phyloP scores from a whole-genome alignment of 495 filamentous ascomycete species.

The Jackrogersella multiformis region DNA sequence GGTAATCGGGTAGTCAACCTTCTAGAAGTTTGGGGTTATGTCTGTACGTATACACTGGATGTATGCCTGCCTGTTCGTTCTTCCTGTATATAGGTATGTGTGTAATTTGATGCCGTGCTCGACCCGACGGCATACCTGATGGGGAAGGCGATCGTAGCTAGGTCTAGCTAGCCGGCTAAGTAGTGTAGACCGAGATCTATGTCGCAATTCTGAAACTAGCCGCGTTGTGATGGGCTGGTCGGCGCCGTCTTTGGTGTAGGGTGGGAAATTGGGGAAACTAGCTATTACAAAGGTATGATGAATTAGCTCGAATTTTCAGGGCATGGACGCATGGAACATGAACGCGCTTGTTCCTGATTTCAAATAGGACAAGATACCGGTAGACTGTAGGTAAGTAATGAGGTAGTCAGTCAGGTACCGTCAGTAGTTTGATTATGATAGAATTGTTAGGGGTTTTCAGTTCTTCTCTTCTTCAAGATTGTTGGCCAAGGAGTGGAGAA shows the following conservation, averaged over 20 bases:
- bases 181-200: constrained; percentile 43
- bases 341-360: constrained; percentile 16
- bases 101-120: constrained; percentile 32
- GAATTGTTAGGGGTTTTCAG: too few species aligned
- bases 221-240: constrained; percentile 26
- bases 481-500: constrained; percentile 13
- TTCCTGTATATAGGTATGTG: too few species aligned
- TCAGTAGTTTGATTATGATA: too few species aligned
- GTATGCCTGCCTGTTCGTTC: too few species aligned
- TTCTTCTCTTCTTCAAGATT: not conserved
- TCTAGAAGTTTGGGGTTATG: not conserved
- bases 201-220: constrained; percentile 46
- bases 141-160: constrained; percentile 42
- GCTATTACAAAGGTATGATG: constrained; percentile 29
- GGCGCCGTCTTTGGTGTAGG: constrained; percentile 4
- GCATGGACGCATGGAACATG: not conserved
- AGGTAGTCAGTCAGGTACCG: not conserved
- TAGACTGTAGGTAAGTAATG: too few species aligned
- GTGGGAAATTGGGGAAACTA: constrained; percentile 7
- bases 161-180: constrained; percentile 41
- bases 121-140: constrained; percentile 39
- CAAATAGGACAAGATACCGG: constrained; percentile 19
- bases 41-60: constrained; percentile 1
- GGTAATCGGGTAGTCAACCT: not conserved
- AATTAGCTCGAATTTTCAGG: constrained; percentile 20